Evolutionary conservation across 1,284 basidiomycete genomes (phyloP), one percentile per base, ranked within the genome.

Genomic region (Papiliotrema terrestris): DNA sequence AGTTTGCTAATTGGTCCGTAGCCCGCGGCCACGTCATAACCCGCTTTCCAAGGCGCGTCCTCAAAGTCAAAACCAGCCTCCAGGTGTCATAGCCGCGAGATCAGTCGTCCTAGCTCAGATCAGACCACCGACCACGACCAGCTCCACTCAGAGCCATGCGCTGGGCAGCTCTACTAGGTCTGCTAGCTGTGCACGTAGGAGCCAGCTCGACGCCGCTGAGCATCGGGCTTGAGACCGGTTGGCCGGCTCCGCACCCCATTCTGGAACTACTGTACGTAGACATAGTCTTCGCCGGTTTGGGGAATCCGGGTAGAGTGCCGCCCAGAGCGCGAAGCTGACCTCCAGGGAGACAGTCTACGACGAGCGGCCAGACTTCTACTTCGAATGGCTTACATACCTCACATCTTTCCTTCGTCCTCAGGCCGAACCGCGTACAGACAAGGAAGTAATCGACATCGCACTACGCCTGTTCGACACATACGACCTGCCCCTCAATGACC

Each of bases 251-350:
- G 6, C 84, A 88, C 13, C 79, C 87, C 9, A 71, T 93, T 1
- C 80, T 92, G 20, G 93, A 96, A 77, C 82, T 89, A 49, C 75
- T 97, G 88, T 94, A 68, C 69, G 88, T 74, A 41, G 56, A 19
- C 35, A 42, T 32, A 29, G 14, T 13, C 49, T 20, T 2, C 19
- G 11, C 11, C 15, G 5, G 20, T n/a, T 49, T n/a, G n/a, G n/a
- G n/a, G n/a, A n/a, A n/a, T n/a, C n/a, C n/a, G n/a, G n/a, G n/a
- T n/a, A n/a, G n/a, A n/a, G n/a, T n/a, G n/a, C 41, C 20, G 54
- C 54, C 19, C n/a, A 55, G 35, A 19, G 15, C 29, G 15, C 23
- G 11, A 22, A 37, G 44, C 61, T 64, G 45, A 56, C 29, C 8
- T 17, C 26, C 55, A 87, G 85, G 44, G 85, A 87, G 69, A 79